Evolutionary conservation across 2,329 filamentous ascomycete genomes (phyloP).

Genomic region (Venturia pyrina): DNA sequence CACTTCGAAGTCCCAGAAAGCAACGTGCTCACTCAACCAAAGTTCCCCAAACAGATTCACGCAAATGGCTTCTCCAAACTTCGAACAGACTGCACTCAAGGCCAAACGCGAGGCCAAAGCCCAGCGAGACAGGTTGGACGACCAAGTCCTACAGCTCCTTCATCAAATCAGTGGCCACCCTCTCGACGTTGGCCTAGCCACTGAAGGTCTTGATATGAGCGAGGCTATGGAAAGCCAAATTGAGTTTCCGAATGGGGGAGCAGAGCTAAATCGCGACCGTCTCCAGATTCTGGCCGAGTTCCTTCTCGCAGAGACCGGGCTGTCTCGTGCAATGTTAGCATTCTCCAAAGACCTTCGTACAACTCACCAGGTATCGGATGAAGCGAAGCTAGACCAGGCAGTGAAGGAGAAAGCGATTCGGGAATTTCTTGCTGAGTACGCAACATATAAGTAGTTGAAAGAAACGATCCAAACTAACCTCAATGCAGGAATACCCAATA

Average conservation of each 20-base stretch:
- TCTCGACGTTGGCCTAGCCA: neutral
- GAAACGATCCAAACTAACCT: neutral
- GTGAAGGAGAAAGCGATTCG: neutral
- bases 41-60: neutral
- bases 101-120: neutral
- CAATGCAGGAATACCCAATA: neutral
- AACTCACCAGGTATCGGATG: neutral
- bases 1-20: neutral
- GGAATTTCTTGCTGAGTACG: neutral
- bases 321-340: neutral
- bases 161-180: neutral
- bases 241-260: neutral
- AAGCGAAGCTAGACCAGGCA: neutral
- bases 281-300: neutral
- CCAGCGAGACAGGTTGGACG: neutral
- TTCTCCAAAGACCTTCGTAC: neutral
- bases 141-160: neutral
- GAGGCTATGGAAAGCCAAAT: neutral
- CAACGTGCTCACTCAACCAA: neutral
- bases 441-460: neutral
- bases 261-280: neutral
- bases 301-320: neutral
- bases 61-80: neutral
- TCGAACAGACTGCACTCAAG: neutral
- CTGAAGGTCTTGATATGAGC: neutral